Percentiles rank a stretch among this genome's conserved stretches.
These are phyloP conservation scores for Ophiostoma novo-ulmi DNA, from an alignment of 2,329 filamentous ascomycete species.

Conservation along the genomic window DNA sequence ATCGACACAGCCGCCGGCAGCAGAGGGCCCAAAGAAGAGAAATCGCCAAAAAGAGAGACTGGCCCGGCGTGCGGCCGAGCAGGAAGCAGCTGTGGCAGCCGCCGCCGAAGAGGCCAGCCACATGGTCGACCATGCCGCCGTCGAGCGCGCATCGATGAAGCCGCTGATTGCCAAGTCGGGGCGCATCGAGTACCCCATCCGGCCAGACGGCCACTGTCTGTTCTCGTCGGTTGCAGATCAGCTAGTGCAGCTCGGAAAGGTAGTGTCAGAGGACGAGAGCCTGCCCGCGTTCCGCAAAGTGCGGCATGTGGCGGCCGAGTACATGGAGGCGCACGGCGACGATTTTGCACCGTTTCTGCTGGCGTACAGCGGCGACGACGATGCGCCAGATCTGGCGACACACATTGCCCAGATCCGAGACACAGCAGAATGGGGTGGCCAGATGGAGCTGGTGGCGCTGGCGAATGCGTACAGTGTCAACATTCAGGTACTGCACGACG, in stretches of 20 bases:
- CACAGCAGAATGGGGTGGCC: slow-evolving; percentile 93
- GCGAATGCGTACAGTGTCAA: slow-evolving; percentile 73
- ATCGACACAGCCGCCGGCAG: neutral
- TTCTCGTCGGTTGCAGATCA: slow-evolving; percentile 91
- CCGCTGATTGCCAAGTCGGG: slow-evolving; percentile 57
- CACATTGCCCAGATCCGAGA: slow-evolving; percentile 75
- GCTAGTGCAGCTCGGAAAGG: slow-evolving; percentile 51
- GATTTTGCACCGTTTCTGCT: slow-evolving; percentile 71
- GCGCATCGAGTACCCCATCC: slow-evolving; percentile 71
- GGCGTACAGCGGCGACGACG: slow-evolving; percentile 19
- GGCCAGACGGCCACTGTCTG: slow-evolving; percentile 88
- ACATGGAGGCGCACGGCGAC: slow-evolving; percentile 67
- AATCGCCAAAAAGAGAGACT: slow-evolving; percentile 90
- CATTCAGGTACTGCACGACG: slow-evolving; percentile 82
- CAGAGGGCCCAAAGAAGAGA: slow-evolving; percentile 45
- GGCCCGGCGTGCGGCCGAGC: slow-evolving; percentile 80
- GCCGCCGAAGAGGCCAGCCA: slow-evolving; percentile 70
- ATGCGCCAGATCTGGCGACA: slow-evolving; percentile 49
- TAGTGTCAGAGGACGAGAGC: slow-evolving; percentile 33
- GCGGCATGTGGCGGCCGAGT: slow-evolving; percentile 66
- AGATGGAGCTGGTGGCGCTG: slow-evolving; percentile 82
- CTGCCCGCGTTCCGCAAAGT: slow-evolving; percentile 57
- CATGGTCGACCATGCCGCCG: slow-evolving; percentile 66
- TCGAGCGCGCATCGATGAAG: slow-evolving; percentile 67
- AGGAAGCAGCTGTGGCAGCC: slow-evolving; percentile 60